Conservation (phyloP, 148 eudicot genomes). For the Dianthus caryophyllus region DNA sequence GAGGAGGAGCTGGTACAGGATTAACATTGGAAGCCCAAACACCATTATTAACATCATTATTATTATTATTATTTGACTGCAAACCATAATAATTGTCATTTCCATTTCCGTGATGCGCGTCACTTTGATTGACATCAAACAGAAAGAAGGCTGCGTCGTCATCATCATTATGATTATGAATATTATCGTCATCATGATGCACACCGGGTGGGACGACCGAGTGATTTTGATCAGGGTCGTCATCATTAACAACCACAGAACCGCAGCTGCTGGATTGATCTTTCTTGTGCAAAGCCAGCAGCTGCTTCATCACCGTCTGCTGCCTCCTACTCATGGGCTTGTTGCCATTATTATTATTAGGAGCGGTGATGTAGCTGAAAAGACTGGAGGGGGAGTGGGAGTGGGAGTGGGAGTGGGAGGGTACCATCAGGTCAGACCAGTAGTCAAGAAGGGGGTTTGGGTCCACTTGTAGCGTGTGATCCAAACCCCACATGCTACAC, state of each 20-base stretch:
- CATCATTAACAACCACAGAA: neutral
- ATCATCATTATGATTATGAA: too few species aligned
- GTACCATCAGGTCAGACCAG: conserved; percentile 37
- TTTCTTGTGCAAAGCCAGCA: conserved; percentile 32
- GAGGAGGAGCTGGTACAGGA: too few species aligned
- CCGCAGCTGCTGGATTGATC: neutral
- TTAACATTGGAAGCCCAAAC: too few species aligned
- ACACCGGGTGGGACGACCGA: conserved; percentile 15
- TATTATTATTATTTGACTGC: too few species aligned
- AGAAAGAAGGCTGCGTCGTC: neutral
- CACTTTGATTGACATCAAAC: neutral
- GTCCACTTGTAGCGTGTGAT: conserved; percentile 22
- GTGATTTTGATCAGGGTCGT: neutral
- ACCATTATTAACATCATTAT: too few species aligned
- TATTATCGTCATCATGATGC: neutral
- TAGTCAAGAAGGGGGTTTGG: conserved; percentile 10
- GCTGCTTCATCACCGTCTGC: conserved; percentile 45
- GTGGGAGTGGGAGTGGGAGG: neutral
- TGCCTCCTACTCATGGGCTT: too few species aligned
- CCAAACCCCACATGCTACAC: conserved; percentile 48
- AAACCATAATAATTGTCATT: too few species aligned
- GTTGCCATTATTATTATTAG: too few species aligned
- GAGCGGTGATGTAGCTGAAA: too few species aligned
- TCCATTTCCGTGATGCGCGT: too few species aligned
- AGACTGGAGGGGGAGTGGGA: too few species aligned